Evolutionary conservation across 1,284 basidiomycete genomes (phyloP).

Genomic region (Pseudozyma pruni): DNA sequence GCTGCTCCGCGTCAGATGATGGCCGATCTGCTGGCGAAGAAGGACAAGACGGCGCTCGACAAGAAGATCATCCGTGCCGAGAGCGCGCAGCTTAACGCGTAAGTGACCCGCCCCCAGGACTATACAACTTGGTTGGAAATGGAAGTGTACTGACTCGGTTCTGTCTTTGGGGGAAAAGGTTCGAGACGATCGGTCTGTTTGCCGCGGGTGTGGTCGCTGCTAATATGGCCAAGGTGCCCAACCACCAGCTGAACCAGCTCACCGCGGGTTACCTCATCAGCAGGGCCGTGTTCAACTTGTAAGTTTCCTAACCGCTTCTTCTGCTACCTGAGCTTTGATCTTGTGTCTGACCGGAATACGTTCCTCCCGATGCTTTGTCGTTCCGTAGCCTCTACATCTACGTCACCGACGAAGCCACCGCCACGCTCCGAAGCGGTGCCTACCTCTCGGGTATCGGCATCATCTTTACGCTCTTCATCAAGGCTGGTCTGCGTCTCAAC

Average conservation of each 20-base stretch:
- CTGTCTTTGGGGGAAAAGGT: neutral
- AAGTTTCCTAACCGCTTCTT: too few species aligned
- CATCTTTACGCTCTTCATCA: conserved; percentile 49
- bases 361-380: neutral
- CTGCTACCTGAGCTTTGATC: too few species aligned
- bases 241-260: conserved; percentile 47
- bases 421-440: conserved; percentile 21
- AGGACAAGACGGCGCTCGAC: conserved; percentile 36
- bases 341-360: neutral
- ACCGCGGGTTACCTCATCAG: conserved; percentile 48
- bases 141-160: too few species aligned
- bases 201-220: conserved; percentile 50
- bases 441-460: conserved; percentile 40
- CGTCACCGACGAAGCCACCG: conserved; percentile 19
- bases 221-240: conserved; percentile 54
- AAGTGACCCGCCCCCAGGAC: neutral
- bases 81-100: conserved; percentile 36
- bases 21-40: conserved; percentile 38
- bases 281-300: conserved; percentile 52
- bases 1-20: conserved; percentile 33
- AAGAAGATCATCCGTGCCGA: conserved; percentile 47
- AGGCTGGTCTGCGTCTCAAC: conserved; percentile 27
- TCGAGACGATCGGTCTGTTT: conserved; percentile 41
- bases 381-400: conserved; percentile 34
- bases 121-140: too few species aligned